Base-by-base conservation (phyloP, 164 flowering plant genomes). In the Kingdonia uniflora region DNA sequence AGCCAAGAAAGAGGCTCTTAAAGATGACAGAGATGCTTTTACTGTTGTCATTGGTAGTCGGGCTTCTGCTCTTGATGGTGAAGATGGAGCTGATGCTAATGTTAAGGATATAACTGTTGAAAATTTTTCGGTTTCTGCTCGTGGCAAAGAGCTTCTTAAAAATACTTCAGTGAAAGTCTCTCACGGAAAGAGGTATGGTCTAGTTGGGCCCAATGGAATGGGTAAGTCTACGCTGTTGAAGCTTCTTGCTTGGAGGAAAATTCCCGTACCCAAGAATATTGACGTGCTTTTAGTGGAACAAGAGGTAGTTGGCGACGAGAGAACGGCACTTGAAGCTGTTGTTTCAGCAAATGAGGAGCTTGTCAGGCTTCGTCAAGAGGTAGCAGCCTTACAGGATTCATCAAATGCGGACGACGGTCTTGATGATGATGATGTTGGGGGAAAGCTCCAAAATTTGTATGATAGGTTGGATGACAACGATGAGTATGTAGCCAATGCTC, bases 331-430 rank as follows among this genome's bases (percentile, higher is more conserved):
- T 25, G 52, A 49, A 25, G 38, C 52, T 49, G 52, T 49, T 49
- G 52, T 49, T 13, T 37, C 43, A 40, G 55, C 55, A 22, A 52
- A 52, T 52, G 55, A 52, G 39, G 55, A 52, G 20, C 55, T 52
- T 21, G 55, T 52, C 43, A 52, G 39, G 44, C 56, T 52, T 43
- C 45, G 56, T 12, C 26, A 38, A 38, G 56, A 52, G 26, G 56
- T 38, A 14, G 22, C 56, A 23, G n/a, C 26, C 10, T 52, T 52
- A 33, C 52, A 49, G 26, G 23, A 26, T 25, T 49, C 19, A 2
- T 26, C 33, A 2, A 12, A 33, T 15, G 29, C 38, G 22, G 37
- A 22, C 14, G 56, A 20, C 2, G 45, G 24, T 5, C n/a, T 13
- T 20, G 44, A 37, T 38, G 56, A 52, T 38, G 26, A 38, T 19